Base-by-base conservation (phyloP, 768 basidiomycete species). In the Tremella mesenterica region DNA sequence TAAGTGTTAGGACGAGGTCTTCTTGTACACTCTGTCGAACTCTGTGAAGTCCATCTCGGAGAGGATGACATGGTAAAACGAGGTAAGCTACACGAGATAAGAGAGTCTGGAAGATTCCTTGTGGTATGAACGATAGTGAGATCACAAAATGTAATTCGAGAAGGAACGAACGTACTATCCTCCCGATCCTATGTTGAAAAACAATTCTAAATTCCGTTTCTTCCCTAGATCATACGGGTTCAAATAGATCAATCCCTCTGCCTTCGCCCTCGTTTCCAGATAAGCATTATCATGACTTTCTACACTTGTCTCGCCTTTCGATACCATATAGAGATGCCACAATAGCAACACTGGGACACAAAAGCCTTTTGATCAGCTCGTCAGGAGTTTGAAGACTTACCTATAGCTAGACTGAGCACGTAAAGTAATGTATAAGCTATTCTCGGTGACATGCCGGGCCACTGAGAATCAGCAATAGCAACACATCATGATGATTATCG, bases 201-300 rank as follows among this genome's bases (percentile, higher is more conserved):
- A 95, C 18, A 88, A 70, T 57, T 79, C 73, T 9, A 96, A 74
- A 68, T 99, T 97, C 63, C 76, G 73, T 64, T 76, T 78, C 23
- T 81, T 81, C 80, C 91, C 93, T 3, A 93, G 75, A 70, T 97
- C 87, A 68, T 90, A 99, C 1, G 86, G 89, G 64, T 96, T 96
- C 10, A 88, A 78, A 64, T 91, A 97, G 1, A 76, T 76, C 74
- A 87, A 81, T 36, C 83, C 83, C 23, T 89, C 77, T 9, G 76
- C 73, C 52, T 80, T 79, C 1, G 91, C 90, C 30, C 81, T 73
- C 52, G 76, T 80, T 1, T 80, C 76, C 65, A 97, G 93, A 26
- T 84, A 79, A 7, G 83, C 82, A 63, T 90, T 81, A 63, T 97
- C 93, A 58, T 90, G 88, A 5, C 79, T 79, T 73, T 99, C 95